Evolutionary conservation across 2,329 filamentous ascomycete genomes (phyloP), one percentile per base, ranked within the genome.

Genomic region (Paracamarosporium sp.): DNA sequence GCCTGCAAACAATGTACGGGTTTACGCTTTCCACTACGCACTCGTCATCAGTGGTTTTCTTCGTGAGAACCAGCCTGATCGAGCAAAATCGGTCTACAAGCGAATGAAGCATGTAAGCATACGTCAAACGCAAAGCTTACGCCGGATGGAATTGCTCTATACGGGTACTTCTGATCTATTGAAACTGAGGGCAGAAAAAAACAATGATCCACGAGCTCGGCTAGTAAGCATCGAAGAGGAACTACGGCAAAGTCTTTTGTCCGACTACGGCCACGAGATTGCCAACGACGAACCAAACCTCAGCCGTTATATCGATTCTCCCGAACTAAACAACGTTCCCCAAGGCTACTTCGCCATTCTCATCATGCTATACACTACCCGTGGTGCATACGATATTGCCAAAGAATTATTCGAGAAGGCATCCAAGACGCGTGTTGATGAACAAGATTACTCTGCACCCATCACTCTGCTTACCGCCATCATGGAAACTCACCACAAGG

Each of bases 401-500:
- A 69, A 69, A 41, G 65, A 72, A 35, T 56, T 76, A 17, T 66
- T 75, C 40, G 57, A 64, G 27, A 58, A 59, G 5, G 62, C 67
- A 20, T 54, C 59, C 7, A 57, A 64, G 9, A 50, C 50, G 1
- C 41, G 38, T 15, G 6, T 35, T 11, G 53, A 48, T 8, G 41
- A 61, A 9, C 44, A 57, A 3, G 60, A 63, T 20, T 68, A 65
- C 20, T 60, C 63, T 22, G 62, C 61, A 1, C 71, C 74, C 11
- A 63, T 74, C 25, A 81, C 80, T 0, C 84, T 78, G 43, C 67
- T 78, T 24, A 75, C 73, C 5, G 75, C 88, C 8, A 76, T 94
- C 56, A 93, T 97, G 89, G 79, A 83, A 22, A 82, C 86, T 0
- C 84, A 90, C 68, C 78, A 86, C 41, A 79, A 82, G 50, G 83